Base-by-base conservation (phyloP, 1,139 yeast genomes). In the Hansenula lynferdii region DNA sequence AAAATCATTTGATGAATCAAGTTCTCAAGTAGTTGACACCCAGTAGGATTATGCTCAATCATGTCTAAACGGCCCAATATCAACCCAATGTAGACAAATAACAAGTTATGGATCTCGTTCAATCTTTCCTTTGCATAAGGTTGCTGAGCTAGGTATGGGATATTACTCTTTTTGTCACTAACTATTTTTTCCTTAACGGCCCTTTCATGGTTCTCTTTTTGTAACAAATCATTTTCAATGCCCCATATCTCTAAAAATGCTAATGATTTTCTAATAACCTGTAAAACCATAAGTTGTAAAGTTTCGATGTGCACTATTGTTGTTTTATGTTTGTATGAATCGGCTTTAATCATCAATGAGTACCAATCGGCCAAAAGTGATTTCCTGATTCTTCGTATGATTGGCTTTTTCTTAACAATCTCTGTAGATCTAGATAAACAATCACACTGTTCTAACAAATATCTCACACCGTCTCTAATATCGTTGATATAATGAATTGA, bases 321-420 rank as follows among this genome's bases (percentile, higher is more conserved):
- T 28, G 82, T 70, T 1, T 95, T 80, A 38, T 85, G 81, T 54
- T 83, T 80, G 56, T 80, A 85, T 41, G 85, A 87, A 53, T 85
- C 87, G 4, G 97, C 96, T 51, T 85, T 83, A 9, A 84, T 76
- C 75, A 90, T 89, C 33, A 92, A 67, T 43, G 82, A 84, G 40
- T 94, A 90, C 84, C 97, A 85, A 56, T 90, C 97, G 1, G 96
- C 90, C 33, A 92, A 73, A 42, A 92, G 65, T 17, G 81, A 71
- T 60, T 90, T 90, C 49, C 98, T 72, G 42, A 84, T 72, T 49
- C 77, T 81, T 38, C 94, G 69, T 16, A 92, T 80, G 7, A 75
- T 61, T 4, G 89, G 86, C 34, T 80, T 72, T 43, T 75, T 72
- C 44, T 80, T 77, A 5, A 90, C 96, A 30, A 86, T 72, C 31